Evolutionary conservation across 2,329 filamentous ascomycete genomes (phyloP).

Genomic region (Cladobotryum mycophilum): DNA sequence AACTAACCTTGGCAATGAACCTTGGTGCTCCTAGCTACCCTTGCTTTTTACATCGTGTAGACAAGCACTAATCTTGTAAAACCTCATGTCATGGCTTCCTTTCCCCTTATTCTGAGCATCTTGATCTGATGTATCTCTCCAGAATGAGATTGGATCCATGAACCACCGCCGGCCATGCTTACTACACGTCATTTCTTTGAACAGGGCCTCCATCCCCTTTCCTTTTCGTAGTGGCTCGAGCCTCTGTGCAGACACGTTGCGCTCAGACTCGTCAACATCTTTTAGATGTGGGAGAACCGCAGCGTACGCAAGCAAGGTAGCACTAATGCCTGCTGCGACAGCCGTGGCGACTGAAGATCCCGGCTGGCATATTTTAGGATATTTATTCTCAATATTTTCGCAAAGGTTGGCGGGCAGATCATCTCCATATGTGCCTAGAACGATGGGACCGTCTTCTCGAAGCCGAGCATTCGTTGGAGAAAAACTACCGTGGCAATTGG

Average conservation of each 20-base stretch:
- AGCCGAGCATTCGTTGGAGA: conserved; percentile 6
- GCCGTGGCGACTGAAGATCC: conserved; percentile 14
- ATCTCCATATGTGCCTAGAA: conserved; percentile 1
- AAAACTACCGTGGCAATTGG: conserved; percentile 12
- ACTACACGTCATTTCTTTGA: neutral
- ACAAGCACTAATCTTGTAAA: neutral
- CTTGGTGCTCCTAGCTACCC: too few species aligned
- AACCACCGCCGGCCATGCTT: neutral
- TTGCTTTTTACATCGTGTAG: neutral
- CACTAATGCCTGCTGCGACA: conserved; percentile 13
- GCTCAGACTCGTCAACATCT: neutral
- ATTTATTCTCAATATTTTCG: neutral
- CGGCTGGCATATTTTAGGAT: neutral
- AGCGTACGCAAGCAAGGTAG: conserved; percentile 1
- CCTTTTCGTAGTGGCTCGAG: neutral
- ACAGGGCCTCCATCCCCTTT: neutral
- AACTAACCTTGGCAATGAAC: too few species aligned
- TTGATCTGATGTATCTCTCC: neutral
- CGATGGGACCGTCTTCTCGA: neutral
- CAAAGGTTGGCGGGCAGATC: neutral
- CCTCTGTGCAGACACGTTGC: neutral
- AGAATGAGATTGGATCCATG: neutral
- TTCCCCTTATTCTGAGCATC: neutral
- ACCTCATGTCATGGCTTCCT: neutral
- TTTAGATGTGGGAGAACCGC: neutral